Percentiles rank a stretch among this genome's conserved stretches.
Conservation (phyloP, 768 basidiomycete species). For the Tylopilus subfusipes region DNA sequence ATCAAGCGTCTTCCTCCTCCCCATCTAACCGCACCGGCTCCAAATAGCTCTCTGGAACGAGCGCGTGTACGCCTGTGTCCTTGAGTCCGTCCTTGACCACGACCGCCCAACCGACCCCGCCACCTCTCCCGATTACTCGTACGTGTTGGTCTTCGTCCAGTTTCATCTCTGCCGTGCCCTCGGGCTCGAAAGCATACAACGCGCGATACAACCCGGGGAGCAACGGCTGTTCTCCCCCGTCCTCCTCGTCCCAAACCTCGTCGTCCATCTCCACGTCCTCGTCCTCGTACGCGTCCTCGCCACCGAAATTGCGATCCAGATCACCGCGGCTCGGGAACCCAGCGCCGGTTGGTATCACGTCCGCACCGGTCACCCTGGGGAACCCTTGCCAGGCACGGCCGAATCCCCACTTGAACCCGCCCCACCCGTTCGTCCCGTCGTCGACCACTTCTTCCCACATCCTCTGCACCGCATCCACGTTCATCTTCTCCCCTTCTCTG, state of each 20-base stretch:
- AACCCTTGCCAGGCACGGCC: constrained; percentile 38
- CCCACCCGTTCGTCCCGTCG: constrained; percentile 29
- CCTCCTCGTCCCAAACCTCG: constrained; percentile 25
- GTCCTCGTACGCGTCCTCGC: constrained; percentile 27
- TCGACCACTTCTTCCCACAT: constrained; percentile 29
- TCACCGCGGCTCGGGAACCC: constrained; percentile 40
- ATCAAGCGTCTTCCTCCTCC: constrained; percentile 15
- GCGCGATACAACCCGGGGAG: constrained; percentile 74
- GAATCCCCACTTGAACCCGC: constrained; percentile 42
- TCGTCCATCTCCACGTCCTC: constrained; percentile 27
- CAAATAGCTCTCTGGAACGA: constrained; percentile 79
- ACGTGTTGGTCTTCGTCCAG: constrained; percentile 76
- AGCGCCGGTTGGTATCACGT: constrained; percentile 3
- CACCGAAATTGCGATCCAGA: constrained; percentile 47
- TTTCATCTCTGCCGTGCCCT: constrained; percentile 80
- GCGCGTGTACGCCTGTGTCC: constrained; percentile 51
- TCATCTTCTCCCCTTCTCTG: constrained; percentile 2
- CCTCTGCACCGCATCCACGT: not conserved
- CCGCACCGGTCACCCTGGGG: constrained; percentile 1
- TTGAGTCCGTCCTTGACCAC: constrained; percentile 44
- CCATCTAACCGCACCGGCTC: constrained; percentile 47
- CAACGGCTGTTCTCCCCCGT: constrained; percentile 37
- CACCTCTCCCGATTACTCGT: constrained; percentile 67
- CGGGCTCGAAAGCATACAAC: constrained; percentile 73
- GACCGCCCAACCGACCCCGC: constrained; percentile 80